phyloP scores from a whole-genome alignment of 345 rosid genomes.

The Hibiscus syriacus region DNA sequence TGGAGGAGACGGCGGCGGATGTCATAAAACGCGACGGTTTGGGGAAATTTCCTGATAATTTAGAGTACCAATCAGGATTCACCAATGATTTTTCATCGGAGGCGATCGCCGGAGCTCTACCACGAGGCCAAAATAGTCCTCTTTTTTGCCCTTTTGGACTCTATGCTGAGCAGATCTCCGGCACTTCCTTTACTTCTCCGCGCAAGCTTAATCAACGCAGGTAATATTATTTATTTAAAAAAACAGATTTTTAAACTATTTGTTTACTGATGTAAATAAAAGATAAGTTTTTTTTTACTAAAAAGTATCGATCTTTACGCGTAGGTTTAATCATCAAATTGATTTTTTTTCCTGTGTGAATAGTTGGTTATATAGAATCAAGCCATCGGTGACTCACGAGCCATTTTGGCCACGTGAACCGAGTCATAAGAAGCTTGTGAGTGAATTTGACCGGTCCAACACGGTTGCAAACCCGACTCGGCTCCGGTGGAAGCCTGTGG shows the following conservation, averaged over 20 bases:
- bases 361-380: slow-evolving; percentile 90
- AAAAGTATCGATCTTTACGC: too few relatives aligned
- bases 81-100: slow-evolving; percentile 72
- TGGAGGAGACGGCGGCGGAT: slow-evolving; percentile 6
- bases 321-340: not conserved
- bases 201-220: slow-evolving; percentile 77
- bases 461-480: slow-evolving; percentile 79
- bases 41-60: slow-evolving; percentile 24
- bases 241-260: not conserved
- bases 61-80: slow-evolving; percentile 58
- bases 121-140: slow-evolving; percentile 80
- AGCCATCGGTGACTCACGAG: slow-evolving; percentile 92
- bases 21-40: not conserved
- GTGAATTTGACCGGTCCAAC: slow-evolving; percentile 70
- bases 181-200: slow-evolving; percentile 92
- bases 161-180: slow-evolving; percentile 96
- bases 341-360: not conserved
- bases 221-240: slow-evolving; percentile 9
- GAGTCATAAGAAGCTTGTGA: slow-evolving; percentile 54
- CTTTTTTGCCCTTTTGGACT: slow-evolving; percentile 79
- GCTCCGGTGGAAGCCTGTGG: slow-evolving; percentile 85
- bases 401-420: slow-evolving; percentile 72
- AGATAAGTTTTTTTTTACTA: too few relatives aligned
- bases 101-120: slow-evolving; percentile 73
- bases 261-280: not conserved